phyloP scores from a whole-genome alignment of 441 rosid species.

The Euphorbia schlechtendalii region DNA sequence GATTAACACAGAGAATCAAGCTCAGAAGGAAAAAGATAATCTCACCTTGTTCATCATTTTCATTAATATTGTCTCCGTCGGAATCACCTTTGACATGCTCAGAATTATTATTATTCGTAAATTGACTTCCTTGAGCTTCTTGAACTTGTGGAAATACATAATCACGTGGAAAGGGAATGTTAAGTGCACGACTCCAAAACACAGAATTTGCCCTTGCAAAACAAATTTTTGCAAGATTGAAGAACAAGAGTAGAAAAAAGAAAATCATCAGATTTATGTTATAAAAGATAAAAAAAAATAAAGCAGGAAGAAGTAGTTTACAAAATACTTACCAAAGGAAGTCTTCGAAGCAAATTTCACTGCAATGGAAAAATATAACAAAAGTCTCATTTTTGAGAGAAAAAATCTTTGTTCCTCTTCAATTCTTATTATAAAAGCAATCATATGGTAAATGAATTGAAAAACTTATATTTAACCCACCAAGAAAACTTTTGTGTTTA shows the following conservation, averaged over 20 bases:
- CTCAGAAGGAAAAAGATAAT: slow-evolving; percentile 13
- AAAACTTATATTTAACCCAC: not conserved
- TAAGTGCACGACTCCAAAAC: slow-evolving; percentile 93
- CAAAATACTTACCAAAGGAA: slow-evolving; percentile 70
- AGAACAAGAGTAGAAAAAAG: slow-evolving; percentile 10
- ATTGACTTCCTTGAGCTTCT: slow-evolving; percentile 28
- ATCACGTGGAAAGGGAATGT: slow-evolving; percentile 78
- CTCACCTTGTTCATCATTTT: slow-evolving; percentile 32
- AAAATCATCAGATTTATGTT: slow-evolving; percentile 11
- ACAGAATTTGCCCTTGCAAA: slow-evolving; percentile 78
- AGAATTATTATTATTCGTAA: slow-evolving; percentile 15
- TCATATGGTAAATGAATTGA: not conserved
- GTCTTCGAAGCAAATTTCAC: slow-evolving; percentile 68
- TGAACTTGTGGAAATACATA: slow-evolving; percentile 68
- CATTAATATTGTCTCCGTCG: slow-evolving; percentile 15
- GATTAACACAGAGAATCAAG: not conserved
- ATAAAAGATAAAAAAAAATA: not conserved
- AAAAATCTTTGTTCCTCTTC: not conserved
- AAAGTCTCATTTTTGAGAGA: not conserved
- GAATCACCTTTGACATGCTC: slow-evolving; percentile 18
- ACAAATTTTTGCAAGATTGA: slow-evolving; percentile 20
- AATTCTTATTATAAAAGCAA: not conserved
- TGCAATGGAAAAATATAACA: slow-evolving; percentile 32
- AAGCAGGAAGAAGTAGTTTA: slow-evolving; percentile 6
- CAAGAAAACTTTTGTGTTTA: not conserved